Conservation (phyloP, 257 asterid species). For the Osmanthus fragrans region DNA sequence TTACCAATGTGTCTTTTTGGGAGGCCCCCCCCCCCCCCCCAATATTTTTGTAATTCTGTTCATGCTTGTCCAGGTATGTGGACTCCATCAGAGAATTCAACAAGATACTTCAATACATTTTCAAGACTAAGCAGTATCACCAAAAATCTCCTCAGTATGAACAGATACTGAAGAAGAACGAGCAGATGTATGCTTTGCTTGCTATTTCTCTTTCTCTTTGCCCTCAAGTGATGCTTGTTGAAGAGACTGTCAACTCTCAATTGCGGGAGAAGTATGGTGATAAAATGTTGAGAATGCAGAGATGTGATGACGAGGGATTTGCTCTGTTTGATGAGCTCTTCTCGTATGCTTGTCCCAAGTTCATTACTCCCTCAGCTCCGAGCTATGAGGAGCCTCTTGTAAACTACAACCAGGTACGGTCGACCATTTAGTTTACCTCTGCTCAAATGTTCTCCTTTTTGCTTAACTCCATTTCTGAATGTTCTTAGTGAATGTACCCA, state of each 20-base stretch:
- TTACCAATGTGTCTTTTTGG: neutral
- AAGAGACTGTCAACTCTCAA: slow-evolving; percentile 83
- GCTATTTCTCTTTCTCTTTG: slow-evolving; percentile 86
- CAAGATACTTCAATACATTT: slow-evolving; percentile 80
- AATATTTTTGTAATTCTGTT: slow-evolving; percentile 13
- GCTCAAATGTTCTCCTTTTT: neutral
- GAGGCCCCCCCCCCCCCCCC: neutral
- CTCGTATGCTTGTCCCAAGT: slow-evolving; percentile 98
- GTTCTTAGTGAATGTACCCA: neutral
- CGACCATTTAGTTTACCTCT: neutral
- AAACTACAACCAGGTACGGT: slow-evolving; percentile 88
- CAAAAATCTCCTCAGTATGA: slow-evolving; percentile 95
- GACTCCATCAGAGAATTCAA: slow-evolving; percentile 86
- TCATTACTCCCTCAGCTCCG: slow-evolving; percentile 94
- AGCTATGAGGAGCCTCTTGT: slow-evolving; percentile 97
- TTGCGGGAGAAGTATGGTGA: slow-evolving; percentile 91
- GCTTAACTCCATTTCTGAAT: neutral
- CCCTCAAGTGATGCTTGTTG: slow-evolving; percentile 88
- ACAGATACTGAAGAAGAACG: slow-evolving; percentile 93
- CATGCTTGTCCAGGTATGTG: slow-evolving; percentile 55
- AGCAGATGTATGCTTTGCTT: slow-evolving; percentile 98
- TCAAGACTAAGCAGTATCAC: slow-evolving; percentile 89
- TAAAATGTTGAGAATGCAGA: slow-evolving; percentile 89
- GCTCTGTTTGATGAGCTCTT: slow-evolving; percentile 89
- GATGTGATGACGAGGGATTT: slow-evolving; percentile 83